Base-by-base conservation (phyloP, 805 yeast species). In the Soucietia sequanensis region DNA sequence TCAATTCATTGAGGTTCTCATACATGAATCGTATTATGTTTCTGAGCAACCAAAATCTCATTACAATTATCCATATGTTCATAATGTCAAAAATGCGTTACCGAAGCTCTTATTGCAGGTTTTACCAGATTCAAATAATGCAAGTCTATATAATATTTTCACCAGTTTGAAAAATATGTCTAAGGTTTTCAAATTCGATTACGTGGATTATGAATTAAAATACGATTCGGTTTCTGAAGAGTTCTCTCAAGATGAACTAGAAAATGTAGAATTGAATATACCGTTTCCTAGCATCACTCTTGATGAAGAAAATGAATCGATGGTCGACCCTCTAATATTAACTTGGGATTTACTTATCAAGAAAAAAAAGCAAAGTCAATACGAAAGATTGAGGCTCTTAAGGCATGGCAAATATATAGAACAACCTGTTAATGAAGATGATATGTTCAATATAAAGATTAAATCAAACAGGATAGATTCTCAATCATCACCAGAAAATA, bases 1-100 rank as follows among this genome's bases (percentile, higher is more conserved):
- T 39, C 85, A 78, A 51, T 80, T 85, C 47, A 53, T 87, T 4
- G 91, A 85, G 41, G 72, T 78, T n/a, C 56, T 85, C 23, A 63
- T 78, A 2, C 46, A 58, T 14, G 67, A 66, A 16, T 58, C 73
- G 15, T 56, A 54, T 23, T 44, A 49, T 23, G 50, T 55, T 9
- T 60, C 68, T 10, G 60, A 54, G 35, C 68, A 60, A 32, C 56
- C 61, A 8, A 62, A 60, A 39, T 52, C 59, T n/a, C 39, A 44
- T 22, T 62, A 56, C 38, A 56, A 60, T 33, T 64, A 59, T 31
- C 71, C 75, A 6, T 68, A 66, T 38, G 54, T 68, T 12, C 55
- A 52, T 17, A 60, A 44, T 30, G 36, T 68, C 28, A 58, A 59
- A 40, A 43, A 42, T n/a, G 39, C 59, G 12, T 47, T 67, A 19